Conservation (phyloP, 768 basidiomycete species). For the Neoboletus subvelutipes region DNA sequence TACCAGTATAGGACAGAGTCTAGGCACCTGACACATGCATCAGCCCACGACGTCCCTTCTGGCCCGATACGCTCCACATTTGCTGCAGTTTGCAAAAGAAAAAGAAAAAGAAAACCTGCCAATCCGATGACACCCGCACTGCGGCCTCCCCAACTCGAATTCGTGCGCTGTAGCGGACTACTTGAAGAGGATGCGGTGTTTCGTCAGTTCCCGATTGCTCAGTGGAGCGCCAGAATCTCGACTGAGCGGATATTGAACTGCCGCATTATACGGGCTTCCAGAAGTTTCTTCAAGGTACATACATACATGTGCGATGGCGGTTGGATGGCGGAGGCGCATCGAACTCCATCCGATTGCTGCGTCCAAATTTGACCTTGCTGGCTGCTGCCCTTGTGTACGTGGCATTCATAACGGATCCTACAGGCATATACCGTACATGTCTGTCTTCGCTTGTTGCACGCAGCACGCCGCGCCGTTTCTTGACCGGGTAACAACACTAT, state of each 20-base stretch:
- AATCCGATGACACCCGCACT: slow-evolving; percentile 9
- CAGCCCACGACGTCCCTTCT: slow-evolving; percentile 9
- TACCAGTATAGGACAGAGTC: slow-evolving; percentile 8
- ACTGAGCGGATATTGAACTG: slow-evolving; percentile 35
- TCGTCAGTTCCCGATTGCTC: slow-evolving; percentile 9
- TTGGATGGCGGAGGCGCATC: slow-evolving; percentile 17
- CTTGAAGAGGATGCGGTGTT: slow-evolving; percentile 18
- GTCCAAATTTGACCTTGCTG: slow-evolving; percentile 8
- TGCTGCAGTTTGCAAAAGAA: slow-evolving; percentile 3
- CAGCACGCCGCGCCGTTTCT: slow-evolving; percentile 16
- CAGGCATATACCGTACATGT: slow-evolving; percentile 13
- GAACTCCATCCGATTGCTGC: slow-evolving; percentile 20
- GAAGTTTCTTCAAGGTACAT: slow-evolving; percentile 22
- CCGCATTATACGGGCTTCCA: slow-evolving; percentile 27
- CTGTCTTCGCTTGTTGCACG: slow-evolving; percentile 19
- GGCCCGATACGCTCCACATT: slow-evolving; percentile 8
- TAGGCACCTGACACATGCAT: slow-evolving; percentile 21
- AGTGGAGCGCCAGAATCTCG: slow-evolving; percentile 29
- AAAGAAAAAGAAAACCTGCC: background rate
- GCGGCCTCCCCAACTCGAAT: slow-evolving; percentile 1
- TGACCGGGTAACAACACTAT: slow-evolving; percentile 4
- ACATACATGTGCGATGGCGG: slow-evolving; percentile 17
- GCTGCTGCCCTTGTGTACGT: slow-evolving; percentile 16
- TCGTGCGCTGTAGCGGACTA: slow-evolving; percentile 15
- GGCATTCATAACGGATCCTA: slow-evolving; percentile 25